Conservation (phyloP, 805 yeast species). For the Pichia thaimueangensis region DNA sequence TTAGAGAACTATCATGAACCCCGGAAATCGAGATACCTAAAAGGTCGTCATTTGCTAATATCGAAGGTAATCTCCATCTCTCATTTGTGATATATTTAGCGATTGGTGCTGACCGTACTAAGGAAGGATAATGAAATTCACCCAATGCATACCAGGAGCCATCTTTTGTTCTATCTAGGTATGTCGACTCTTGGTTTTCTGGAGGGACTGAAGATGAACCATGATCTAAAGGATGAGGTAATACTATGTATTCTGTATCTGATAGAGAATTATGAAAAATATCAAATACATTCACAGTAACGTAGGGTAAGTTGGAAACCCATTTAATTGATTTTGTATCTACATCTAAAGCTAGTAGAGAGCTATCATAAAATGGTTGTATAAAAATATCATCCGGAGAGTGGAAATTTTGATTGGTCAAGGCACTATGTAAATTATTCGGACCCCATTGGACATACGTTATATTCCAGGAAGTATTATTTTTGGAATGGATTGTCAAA, state of each 20-base stretch:
- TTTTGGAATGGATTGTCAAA: conserved; percentile 67
- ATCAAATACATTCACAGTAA: conserved; percentile 77
- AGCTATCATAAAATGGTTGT: conserved; percentile 77
- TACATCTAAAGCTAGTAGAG: conserved; percentile 69
- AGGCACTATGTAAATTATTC: conserved; percentile 63
- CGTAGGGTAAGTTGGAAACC: conserved; percentile 67
- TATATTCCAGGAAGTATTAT: conserved; percentile 74
- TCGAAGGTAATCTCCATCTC: conserved; percentile 36
- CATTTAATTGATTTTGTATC: conserved; percentile 69
- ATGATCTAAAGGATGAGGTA: conserved; percentile 60
- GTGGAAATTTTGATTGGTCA: conserved; percentile 41
- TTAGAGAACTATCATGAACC: conserved; percentile 37
- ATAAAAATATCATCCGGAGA: conserved; percentile 72
- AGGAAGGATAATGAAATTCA: conserved; percentile 66
- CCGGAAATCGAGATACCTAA: conserved; percentile 42
- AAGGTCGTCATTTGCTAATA: conserved; percentile 33
- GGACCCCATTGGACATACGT: conserved; percentile 90
- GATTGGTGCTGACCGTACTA: conserved; percentile 72
- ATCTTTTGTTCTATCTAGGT: conserved; percentile 54
- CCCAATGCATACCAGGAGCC: conserved; percentile 87
- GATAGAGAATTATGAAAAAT: conserved; percentile 36
- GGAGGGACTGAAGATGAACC: neutral
- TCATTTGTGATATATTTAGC: conserved; percentile 52
- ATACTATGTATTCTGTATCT: conserved; percentile 38
- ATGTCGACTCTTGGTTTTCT: conserved; percentile 39